Percentiles rank a stretch among this genome's conserved stretches.
Conservation (phyloP, 441 rosid genomes). For the Bocquillonia castaneifolia region DNA sequence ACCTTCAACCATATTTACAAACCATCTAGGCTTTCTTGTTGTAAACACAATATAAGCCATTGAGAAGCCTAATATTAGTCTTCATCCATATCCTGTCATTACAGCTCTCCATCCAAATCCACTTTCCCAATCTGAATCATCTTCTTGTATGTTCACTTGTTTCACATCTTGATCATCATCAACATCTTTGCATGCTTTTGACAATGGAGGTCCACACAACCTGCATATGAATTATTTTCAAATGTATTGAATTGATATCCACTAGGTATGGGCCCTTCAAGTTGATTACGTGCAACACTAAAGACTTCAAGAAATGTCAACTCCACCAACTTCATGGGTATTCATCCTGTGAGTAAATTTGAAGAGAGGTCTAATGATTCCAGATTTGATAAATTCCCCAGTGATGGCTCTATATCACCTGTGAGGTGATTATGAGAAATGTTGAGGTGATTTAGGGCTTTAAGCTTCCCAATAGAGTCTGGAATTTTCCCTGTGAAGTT, state of each 20-base stretch:
- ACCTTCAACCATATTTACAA: background rate
- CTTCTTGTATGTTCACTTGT: background rate
- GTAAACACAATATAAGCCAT: background rate
- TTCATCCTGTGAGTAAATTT: background rate
- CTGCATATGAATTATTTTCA: constrained; percentile 27
- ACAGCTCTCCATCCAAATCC: constrained; percentile 23
- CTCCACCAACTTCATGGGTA: background rate
- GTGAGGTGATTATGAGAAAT: background rate
- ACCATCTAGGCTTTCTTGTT: background rate
- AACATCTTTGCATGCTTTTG: background rate
- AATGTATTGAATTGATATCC: too few species aligned
- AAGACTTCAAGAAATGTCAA: background rate
- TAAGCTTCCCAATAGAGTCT: background rate
- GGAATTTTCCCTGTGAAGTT: background rate
- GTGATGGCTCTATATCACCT: background rate
- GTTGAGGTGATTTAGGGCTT: background rate
- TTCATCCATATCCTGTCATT: constrained; percentile 21
- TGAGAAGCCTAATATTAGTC: background rate
- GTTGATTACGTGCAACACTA: background rate
- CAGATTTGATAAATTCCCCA: background rate
- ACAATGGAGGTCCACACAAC: constrained; percentile 44
- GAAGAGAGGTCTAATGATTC: background rate
- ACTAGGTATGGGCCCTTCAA: background rate
- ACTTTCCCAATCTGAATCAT: background rate
- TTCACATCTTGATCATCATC: background rate